Base-by-base conservation (phyloP, 2,329 filamentous ascomycete species). In the Sclerotinia trifoliorum region DNA sequence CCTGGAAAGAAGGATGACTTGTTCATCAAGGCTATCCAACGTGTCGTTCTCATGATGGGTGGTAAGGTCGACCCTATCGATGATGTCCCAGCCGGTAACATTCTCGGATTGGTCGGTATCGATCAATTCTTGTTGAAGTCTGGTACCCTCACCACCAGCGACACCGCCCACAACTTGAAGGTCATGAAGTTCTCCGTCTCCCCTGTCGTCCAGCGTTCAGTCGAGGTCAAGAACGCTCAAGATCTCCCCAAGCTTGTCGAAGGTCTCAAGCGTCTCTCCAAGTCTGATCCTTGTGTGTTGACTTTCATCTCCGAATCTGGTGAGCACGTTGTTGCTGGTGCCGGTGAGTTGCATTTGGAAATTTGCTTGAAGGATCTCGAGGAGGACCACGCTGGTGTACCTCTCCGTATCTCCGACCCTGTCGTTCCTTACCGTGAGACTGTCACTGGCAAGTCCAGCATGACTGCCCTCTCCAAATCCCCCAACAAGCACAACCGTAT, bases 401-500 rank as follows among this genome's bases (percentile, higher is more conserved):
- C 95, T 77, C 93, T 99, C 81, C 93, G 90, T 83, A 90, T 99
- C 83, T 97, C 94, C 80, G 95, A 98, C 86, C 95, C 95, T 75
- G 95, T 99, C 81, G 95, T 98, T 80, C 88, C 93, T 81, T 99
- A 96, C 90, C 94, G 95, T 88, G 95, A 99, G 89, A 96, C 94
- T 74, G 94, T 99, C 79, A 82, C 83, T 76, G 86, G 74, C 78
- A 89, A 88, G 80, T 98, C 95, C 67, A 92, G 89, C 88, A 98
- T 98, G 79, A 96, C 92, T 79, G 95, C 95, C 76, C 87, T 99
- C 79, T 98, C 95, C 83, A 99, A 99, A 88, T 99, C 95, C 61
- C 95, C 95, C 85, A 99, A 99, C 92, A 99, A 99, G 93, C 95
- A 99, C 91, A 99, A 99, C 89, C 94, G 95, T 93, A 88, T 99